These are phyloP conservation scores for Boletus smithii DNA, from an alignment of 1,284 basidiomycete species.

Conservation along the genomic window DNA sequence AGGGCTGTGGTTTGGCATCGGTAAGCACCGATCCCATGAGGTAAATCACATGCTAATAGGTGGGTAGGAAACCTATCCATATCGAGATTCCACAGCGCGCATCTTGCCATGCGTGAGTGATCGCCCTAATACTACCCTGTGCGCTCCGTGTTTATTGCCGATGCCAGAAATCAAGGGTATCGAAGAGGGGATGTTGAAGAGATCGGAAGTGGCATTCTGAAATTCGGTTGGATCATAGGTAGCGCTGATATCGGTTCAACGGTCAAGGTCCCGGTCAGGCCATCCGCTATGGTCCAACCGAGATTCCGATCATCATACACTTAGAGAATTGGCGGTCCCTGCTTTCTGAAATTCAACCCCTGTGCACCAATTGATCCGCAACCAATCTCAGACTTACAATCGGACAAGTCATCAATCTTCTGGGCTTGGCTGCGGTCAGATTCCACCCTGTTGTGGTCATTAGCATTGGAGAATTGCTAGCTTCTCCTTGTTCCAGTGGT, in stretches of 20 bases:
- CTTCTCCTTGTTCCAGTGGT: conserved; percentile 43
- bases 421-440: conserved; percentile 23
- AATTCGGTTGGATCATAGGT: background rate
- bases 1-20: conserved; percentile 57
- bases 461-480: conserved; percentile 41
- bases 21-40: conserved; percentile 25
- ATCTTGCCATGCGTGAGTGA: conserved; percentile 56
- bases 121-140: background rate
- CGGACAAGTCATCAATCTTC: conserved; percentile 15
- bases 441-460: conserved; percentile 33
- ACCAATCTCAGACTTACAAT: background rate
- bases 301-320: background rate
- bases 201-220: background rate
- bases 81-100: conserved; percentile 55
- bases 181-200: conserved; percentile 1
- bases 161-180: conserved; percentile 52
- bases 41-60: background rate
- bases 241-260: background rate
- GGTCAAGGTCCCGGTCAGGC: background rate
- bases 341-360: background rate
- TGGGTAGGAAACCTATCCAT: conserved; percentile 41
- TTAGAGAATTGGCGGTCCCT: background rate
- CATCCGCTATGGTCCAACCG: background rate
- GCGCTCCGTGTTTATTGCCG: background rate
- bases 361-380: conserved; percentile 7